Conservation (phyloP, 768 basidiomycete species). For the Mycena olivaceomarginata region DNA sequence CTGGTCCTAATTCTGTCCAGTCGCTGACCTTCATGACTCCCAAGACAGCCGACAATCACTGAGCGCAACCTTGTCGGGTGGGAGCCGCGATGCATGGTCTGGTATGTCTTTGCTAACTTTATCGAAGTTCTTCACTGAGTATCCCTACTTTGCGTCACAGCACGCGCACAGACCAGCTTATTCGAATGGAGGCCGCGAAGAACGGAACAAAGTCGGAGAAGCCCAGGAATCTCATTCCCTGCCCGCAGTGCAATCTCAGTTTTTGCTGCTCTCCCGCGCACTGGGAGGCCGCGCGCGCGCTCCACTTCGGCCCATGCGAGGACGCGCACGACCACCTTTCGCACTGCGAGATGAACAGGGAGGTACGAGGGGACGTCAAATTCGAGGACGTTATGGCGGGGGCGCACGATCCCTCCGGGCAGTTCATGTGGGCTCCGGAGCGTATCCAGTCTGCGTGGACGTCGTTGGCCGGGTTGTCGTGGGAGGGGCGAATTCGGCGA, state of each 20-base stretch:
- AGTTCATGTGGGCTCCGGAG: slow-evolving; percentile 55
- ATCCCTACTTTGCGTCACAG: background rate
- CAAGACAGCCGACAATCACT: background rate
- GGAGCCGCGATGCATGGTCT: slow-evolving; percentile 51
- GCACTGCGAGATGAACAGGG: slow-evolving; percentile 51
- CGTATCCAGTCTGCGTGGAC: slow-evolving; percentile 50
- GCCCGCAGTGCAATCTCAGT: slow-evolving; percentile 48
- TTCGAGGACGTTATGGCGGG: slow-evolving; percentile 30
- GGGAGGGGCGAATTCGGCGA: slow-evolving; percentile 52
- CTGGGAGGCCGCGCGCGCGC: slow-evolving; percentile 42
- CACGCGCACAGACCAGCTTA: slow-evolving; percentile 49
- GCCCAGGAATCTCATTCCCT: slow-evolving; percentile 42
- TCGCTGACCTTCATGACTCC: background rate
- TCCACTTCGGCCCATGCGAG: slow-evolving; percentile 45
- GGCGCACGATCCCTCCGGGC: slow-evolving; percentile 15
- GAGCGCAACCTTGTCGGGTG: slow-evolving; percentile 45
- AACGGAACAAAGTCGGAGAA: slow-evolving; percentile 9
- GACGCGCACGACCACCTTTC: slow-evolving; percentile 44
- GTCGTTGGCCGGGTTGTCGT: slow-evolving; percentile 49
- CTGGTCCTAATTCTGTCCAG: background rate
- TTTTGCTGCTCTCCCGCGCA: slow-evolving; percentile 54
- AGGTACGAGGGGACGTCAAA: slow-evolving; percentile 42
- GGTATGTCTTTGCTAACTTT: slow-evolving; percentile 1
- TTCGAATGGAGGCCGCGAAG: slow-evolving; percentile 46
- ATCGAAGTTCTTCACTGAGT: background rate